Base-by-base conservation (phyloP, 1,139 yeast genomes). In the Saccharomyces hybrid region DNA sequence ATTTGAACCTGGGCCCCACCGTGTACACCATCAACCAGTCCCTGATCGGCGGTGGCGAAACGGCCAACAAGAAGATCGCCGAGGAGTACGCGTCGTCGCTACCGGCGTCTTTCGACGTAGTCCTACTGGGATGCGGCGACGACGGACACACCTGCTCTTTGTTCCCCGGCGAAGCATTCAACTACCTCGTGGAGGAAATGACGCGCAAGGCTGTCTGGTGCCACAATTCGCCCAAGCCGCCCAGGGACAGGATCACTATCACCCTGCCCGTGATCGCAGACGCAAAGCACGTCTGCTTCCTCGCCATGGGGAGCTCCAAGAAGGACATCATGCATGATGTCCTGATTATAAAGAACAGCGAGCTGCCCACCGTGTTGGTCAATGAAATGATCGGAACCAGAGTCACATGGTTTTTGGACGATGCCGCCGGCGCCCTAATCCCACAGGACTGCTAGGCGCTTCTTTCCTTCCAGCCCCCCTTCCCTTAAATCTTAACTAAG, bases 101-200 rank as follows among this genome's bases (percentile, higher is more conserved):
- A 58, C 88, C 95, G 57, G 77, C 77, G 62, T 85, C 87, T 48
- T 87, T 95, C 70, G 99, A 95, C 71, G 74, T 93, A 59, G 76
- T 95, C 58, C 75, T 95, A 61, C 78, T 95, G 57, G 99, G 99
- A 23, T 89, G 97, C 75, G 99, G 99, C 1, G 99, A 99, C 8
- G 99, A 95, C 70, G 99, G 99, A 32, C 99, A 95, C 70, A 89
- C 95, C 58, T 96, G 97, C 61, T 89, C 96, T 20, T 76, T 95
- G 57, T 95, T 95, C 78, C 77, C 76, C 7, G 74, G 70, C 20
- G 63, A 55, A 20, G 80, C 82, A 62, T 95, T 89, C 69, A 86
- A 84, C 61, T 83, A 88, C 56, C 77, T 95, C 61, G 53, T 68
- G 14, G 61, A 67, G 59, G 97, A 90, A 69, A 80, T 83, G 61